Evolutionary conservation across 2,329 filamentous ascomycete genomes (phyloP), one percentile per base, ranked within the genome.

Genomic region (Colletotrichum brevisporum): DNA sequence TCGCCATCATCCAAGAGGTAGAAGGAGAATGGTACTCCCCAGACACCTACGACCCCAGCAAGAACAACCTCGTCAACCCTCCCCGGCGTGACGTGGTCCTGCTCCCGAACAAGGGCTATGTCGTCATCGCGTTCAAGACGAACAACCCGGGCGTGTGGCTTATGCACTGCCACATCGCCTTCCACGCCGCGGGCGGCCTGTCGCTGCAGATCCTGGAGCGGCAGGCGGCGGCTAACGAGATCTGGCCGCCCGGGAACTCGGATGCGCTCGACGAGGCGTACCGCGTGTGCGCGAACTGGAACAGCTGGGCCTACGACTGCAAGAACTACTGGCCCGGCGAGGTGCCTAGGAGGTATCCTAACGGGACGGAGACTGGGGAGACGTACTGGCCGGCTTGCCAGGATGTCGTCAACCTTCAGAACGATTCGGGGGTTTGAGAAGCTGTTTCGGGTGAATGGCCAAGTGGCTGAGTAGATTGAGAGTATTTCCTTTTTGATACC

Each of bases 1-100:
- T 86, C 74, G 82, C 80, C 69, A 75, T 86, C 6, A 71, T 86
- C 10, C 73, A 77, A 27, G 65, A 80, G 75, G 74, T 73, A 39
- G 47, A 67, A 43, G 67, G 72, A 31, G 3, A 56, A 18, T 58
- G 63, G 0, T 74, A 63, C 54, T 59, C 63, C 50, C 55, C 61
- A 8, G 64, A 15, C 65, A 48, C 51, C 15, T 53, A 73, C 57
- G 57, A 72, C 41, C 71, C 75, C 1, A 56, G 53, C 6, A 63
- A 45, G 26, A 65, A 73, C 24, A 74, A 88, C 73, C 85, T 27
- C 21, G 60, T 71, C n/a, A 74, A 88, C 73, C 86, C 87, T 1
- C 81, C 84, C 27, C 83, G 86, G 4, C 81, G 87, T 26, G 86
- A 89, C 71, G 83, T 84, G 0, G 84, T 85, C 4, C 80, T 85